Evolutionary conservation across 1,284 basidiomycete species (phyloP), one percentile per base, ranked within the genome.

Genomic region (Marasmius fiardii): DNA sequence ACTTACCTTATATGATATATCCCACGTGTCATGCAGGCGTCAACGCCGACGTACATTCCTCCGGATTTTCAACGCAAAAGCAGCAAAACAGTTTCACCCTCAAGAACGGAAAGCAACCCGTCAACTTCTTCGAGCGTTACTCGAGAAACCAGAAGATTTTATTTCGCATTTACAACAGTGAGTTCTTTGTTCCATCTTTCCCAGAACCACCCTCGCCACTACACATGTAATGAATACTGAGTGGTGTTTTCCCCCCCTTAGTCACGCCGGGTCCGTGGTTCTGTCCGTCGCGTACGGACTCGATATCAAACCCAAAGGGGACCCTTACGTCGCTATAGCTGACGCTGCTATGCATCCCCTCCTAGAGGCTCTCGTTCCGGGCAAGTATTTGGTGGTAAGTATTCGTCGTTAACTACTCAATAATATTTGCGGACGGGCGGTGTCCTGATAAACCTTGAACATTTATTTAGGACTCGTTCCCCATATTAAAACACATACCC

Each of bases 401-500:
- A 12, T 37, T 11, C n/a, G n/a, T n/a, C n/a, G n/a, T n/a, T n/a
- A n/a, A n/a, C n/a, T n/a, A n/a, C n/a, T n/a, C n/a, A n/a, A n/a
- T n/a, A n/a, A n/a, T n/a, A n/a, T n/a, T n/a, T n/a, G n/a, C n/a
- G n/a, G n/a, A n/a, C n/a, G n/a, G n/a, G n/a, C n/a, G n/a, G n/a
- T n/a, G n/a, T n/a, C n/a, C n/a, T n/a, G n/a, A n/a, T n/a, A n/a
- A n/a, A n/a, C n/a, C n/a, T n/a, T n/a, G n/a, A n/a, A n/a, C n/a
- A n/a, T n/a, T n/a, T n/a, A n/a, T n/a, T n/a, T 43, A 33, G 41
- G 71, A 72, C 50, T 55, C 65, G 24, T 44, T 72, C 20, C 72
- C 72, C 4, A 51, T 65, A 18, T 51, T 72, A 56, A 76, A 72
- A 58, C 59, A 74, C 52, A 61, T 75, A 14, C 72, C 73, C 2